These are phyloP conservation scores for Sugiyamaella xylanicola DNA, from an alignment of 1,139 yeast genomes.

Conservation along the genomic window DNA sequence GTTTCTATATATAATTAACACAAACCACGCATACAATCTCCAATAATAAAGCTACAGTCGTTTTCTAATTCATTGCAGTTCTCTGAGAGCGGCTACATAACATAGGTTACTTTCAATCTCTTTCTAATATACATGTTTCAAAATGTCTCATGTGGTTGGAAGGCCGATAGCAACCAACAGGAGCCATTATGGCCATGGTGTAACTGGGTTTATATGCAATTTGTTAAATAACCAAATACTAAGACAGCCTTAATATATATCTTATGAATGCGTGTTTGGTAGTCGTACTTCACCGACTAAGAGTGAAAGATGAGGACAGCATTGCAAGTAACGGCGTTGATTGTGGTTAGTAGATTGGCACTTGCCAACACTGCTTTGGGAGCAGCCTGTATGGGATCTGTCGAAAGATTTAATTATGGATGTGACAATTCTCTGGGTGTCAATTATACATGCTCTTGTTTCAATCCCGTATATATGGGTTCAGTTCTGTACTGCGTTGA, in stretches of 20 bases:
- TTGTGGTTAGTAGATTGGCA: neutral
- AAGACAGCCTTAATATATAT: neutral
- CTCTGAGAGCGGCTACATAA: neutral
- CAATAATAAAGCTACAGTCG: neutral
- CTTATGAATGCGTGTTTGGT: neutral
- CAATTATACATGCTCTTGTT: constrained; percentile 20
- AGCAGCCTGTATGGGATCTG: constrained; percentile 25
- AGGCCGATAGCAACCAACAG: neutral
- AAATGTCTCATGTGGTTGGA: constrained; percentile 3
- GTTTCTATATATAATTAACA: neutral
- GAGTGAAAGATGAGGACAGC: neutral
- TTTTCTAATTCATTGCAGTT: too few relatives aligned
- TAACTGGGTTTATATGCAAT: too few relatives aligned
- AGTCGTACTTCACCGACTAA: neutral
- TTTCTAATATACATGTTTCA: constrained; percentile 5
- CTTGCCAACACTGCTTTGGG: constrained; percentile 16
- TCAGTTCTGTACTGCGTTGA: constrained; percentile 19
- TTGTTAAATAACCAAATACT: too few relatives aligned
- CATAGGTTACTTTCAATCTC: neutral
- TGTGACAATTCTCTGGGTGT: constrained; percentile 19
- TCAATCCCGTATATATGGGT: constrained; percentile 19
- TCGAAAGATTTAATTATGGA: constrained; percentile 23
- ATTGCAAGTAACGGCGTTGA: neutral
- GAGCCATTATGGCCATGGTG: too few relatives aligned
- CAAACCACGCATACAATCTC: neutral